Evolutionary conservation across 2,329 filamentous ascomycete genomes (phyloP).

Genomic region (Lomentospora prolificans): DNA sequence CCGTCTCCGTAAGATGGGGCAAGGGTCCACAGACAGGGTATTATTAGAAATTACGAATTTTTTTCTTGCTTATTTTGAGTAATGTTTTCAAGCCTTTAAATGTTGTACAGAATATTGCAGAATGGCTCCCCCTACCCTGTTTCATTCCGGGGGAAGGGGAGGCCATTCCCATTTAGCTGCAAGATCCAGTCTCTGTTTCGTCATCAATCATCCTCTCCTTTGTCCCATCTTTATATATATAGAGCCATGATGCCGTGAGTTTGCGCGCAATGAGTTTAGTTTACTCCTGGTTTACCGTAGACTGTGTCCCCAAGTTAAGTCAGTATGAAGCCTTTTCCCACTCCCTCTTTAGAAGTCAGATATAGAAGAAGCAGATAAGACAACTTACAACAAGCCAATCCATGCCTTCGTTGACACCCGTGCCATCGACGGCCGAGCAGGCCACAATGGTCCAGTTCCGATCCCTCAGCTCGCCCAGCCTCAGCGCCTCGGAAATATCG

Average conservation of each 20-base stretch:
- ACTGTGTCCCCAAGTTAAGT: not conserved
- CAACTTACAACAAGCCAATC: constrained; percentile 84
- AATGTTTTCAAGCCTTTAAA: not conserved
- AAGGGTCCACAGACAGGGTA: not conserved
- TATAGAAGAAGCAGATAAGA: too few species aligned
- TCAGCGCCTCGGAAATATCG: constrained; percentile 90
- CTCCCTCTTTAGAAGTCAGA: too few species aligned
- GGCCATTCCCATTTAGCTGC: not conserved
- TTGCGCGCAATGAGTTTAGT: not conserved
- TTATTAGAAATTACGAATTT: not conserved
- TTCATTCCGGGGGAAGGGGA: not conserved
- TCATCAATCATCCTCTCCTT: not conserved
- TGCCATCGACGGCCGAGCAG: constrained; percentile 90
- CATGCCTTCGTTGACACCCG: constrained; percentile 94
- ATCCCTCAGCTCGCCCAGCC: constrained; percentile 82
- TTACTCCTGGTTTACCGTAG: not conserved
- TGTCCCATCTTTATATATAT: not conserved
- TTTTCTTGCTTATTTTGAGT: not conserved
- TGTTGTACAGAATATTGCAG: not conserved
- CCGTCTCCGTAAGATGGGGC: too few species aligned
- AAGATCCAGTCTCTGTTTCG: not conserved
- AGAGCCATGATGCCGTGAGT: not conserved
- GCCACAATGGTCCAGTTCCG: constrained; percentile 99
- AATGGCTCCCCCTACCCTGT: not conserved
- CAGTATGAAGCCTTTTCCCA: not conserved